Conservation (phyloP, 139 green algal species). For the Tetraselmis chui region DNA sequence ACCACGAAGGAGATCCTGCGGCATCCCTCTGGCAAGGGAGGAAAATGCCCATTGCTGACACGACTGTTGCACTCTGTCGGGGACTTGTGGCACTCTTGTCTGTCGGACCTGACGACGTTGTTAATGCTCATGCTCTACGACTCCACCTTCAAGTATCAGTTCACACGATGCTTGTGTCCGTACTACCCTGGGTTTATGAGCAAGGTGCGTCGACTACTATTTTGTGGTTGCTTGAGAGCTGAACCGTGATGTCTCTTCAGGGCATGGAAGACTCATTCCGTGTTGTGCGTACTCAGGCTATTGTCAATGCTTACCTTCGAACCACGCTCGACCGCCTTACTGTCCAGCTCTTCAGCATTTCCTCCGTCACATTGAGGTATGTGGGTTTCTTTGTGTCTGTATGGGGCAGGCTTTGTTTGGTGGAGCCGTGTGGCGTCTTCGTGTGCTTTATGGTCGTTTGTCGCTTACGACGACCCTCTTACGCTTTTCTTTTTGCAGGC, state of each 20-base stretch:
- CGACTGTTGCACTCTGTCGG: conserved; percentile 22
- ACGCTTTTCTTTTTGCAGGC: too few species aligned
- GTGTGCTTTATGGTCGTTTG: too few species aligned
- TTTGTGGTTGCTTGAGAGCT: too few species aligned
- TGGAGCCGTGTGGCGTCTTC: too few species aligned
- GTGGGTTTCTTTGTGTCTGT: neutral
- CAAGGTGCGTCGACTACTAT: neutral
- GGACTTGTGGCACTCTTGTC: neutral
- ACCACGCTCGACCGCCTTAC: conserved; percentile 44
- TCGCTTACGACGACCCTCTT: too few species aligned
- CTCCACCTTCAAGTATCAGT: conserved; percentile 35
- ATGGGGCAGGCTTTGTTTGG: too few species aligned
- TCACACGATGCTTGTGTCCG: neutral
- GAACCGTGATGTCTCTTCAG: too few species aligned
- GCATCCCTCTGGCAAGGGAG: conserved; percentile 1
- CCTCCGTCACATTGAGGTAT: conserved; percentile 33
- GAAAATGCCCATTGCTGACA: conserved; percentile 15
- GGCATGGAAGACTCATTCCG: too few species aligned
- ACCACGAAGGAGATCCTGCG: neutral
- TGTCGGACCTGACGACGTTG: conserved; percentile 32
- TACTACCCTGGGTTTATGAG: neutral
- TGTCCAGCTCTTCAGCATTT: conserved; percentile 54
- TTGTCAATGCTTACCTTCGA: neutral
- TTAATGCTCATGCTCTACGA: conserved; percentile 53
- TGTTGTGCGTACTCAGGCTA: too few species aligned